Percentiles rank a stretch among this genome's conserved stretches.
These are phyloP conservation scores for Brassica hybrid DNA, from an alignment of 441 rosid genomes.

Conservation along the genomic window DNA sequence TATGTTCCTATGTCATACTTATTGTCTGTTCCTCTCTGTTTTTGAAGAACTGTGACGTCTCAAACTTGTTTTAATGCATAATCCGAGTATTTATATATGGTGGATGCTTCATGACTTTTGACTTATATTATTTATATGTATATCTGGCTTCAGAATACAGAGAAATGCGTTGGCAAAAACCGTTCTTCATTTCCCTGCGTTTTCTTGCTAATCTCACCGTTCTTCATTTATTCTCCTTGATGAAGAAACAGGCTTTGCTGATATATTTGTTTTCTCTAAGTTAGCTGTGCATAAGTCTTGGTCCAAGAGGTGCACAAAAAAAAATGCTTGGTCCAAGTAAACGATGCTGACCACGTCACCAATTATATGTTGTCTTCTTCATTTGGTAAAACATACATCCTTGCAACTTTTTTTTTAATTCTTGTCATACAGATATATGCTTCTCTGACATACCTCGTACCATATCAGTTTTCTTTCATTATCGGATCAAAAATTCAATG, in stretches of 20 bases:
- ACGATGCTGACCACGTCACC: not conserved
- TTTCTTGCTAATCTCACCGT: conserved; percentile 45
- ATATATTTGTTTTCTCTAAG: too few species aligned
- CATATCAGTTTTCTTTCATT: not conserved
- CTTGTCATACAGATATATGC: not conserved
- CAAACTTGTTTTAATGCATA: not conserved
- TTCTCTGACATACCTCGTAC: not conserved
- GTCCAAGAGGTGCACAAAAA: not conserved
- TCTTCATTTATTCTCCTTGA: not conserved
- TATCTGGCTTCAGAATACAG: not conserved
- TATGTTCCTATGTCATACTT: not conserved
- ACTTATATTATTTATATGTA: too few species aligned
- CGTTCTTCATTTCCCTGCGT: too few species aligned
- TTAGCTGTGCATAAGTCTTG: not conserved
- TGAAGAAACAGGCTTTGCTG: too few species aligned
- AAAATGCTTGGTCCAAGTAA: not conserved
- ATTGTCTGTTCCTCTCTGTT: not conserved
- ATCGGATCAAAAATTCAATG: not conserved
- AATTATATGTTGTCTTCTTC: not conserved
- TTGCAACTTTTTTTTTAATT: not conserved
- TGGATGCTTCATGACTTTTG: not conserved
- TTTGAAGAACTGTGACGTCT: too few species aligned
- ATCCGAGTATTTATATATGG: not conserved
- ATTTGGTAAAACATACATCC: not conserved
- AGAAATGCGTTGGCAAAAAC: too few species aligned